Base-by-base conservation (phyloP, 768 basidiomycete genomes). In the Suillus ampliporus region DNA sequence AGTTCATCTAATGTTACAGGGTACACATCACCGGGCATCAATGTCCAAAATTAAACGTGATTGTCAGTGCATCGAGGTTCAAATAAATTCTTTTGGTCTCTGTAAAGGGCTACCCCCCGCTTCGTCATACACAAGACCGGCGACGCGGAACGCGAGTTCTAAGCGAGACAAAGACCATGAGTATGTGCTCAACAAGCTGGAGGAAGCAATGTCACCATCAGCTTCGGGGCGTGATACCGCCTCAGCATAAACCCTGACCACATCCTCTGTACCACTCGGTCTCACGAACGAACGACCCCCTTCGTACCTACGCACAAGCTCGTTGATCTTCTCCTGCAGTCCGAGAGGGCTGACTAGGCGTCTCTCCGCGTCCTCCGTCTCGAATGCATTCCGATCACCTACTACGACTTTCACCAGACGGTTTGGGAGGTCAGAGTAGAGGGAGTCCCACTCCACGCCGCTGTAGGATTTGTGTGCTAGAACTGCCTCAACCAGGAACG, bases 201-300 rank as follows among this genome's bases (percentile, higher is more conserved):
- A 40, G 40, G 43, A 11, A 56, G 51, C 35, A 59, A 58, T 68
- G 53, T 48, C 67, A 97, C 97, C 92, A 74, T 96, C 94, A 21
- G 91, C 94, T 68, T 90, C 89, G 15, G 84, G 76, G 64, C 84
- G 86, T 46, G 86, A 78, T 51, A 80, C 82, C 1, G 97, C 97
- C 75, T 99, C 97, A 1, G 96, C 97, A 72, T 99, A 99, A 17
- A 99, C 95, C 62, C 97, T 84, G 7, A 99, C 97, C 28, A 97
- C 96, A 71, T 99, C 96, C 75, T 99, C 97, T 26, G 97, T 99
- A 10, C 97, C 97, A 75, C 95, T 97, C 3, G 97, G 97, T 61
- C 97, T 78, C 19, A 99, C 97, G 71, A 99, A 99, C 31, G 93
- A 87, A 46, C 97, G 86, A 1, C 97, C 97, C 19, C 87, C 88